A percentile compares a stretch with the other conserved stretches of the same genome.
These are phyloP conservation scores for Melaleuca alternifolia DNA, from an alignment of 345 rosid genomes.

Conservation along the genomic window DNA sequence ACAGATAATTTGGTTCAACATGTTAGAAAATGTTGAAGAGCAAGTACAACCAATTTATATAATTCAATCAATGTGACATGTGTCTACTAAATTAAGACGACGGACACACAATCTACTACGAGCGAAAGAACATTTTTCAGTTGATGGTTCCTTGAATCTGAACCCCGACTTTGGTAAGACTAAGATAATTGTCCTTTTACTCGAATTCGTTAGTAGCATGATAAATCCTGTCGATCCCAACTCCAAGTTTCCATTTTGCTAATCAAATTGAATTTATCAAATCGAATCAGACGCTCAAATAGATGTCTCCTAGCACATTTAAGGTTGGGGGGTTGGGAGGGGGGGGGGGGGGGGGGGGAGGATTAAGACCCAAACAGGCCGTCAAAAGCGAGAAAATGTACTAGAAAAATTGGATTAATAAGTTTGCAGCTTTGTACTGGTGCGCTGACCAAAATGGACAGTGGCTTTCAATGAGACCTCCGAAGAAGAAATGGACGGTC, in stretches of 20 bases:
- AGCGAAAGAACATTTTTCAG: background rate
- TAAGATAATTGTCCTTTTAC: background rate
- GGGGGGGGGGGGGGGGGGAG: background rate
- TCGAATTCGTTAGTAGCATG: background rate
- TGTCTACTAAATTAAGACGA: background rate
- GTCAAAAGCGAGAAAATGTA: background rate
- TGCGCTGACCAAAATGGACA: background rate
- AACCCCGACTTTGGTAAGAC: background rate
- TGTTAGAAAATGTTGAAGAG: background rate
- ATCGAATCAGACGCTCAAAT: background rate
- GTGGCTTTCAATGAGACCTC: background rate
- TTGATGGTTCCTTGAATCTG: background rate
- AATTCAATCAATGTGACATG: background rate
- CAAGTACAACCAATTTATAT: background rate
- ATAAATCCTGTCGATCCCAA: background rate
- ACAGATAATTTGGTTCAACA: background rate
- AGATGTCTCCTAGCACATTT: background rate
- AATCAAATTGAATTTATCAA: background rate
- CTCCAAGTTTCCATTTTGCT: background rate
- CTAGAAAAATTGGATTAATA: background rate
- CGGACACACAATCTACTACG: background rate
- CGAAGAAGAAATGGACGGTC: background rate
- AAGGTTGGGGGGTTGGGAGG: background rate
- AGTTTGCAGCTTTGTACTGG: background rate
- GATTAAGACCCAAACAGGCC: background rate